Conservation (phyloP, 495 filamentous ascomycete genomes). For the Aspergillus hancockii region DNA sequence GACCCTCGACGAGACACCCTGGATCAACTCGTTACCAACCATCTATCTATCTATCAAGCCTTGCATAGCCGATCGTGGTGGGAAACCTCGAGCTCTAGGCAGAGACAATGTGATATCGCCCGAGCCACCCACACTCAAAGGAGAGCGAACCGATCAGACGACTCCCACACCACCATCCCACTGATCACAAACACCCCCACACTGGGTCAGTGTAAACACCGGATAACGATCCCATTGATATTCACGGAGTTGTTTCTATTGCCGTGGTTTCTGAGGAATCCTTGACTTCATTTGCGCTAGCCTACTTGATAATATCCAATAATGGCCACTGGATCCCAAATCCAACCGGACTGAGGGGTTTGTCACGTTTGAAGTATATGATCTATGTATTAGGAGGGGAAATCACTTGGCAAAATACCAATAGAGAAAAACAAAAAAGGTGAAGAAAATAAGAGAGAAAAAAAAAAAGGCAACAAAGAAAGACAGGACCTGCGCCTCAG, state of each 20-base stretch:
- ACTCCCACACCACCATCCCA: constrained; percentile 18
- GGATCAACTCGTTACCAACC: no score
- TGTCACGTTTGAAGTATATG: neutral
- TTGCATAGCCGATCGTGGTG: neutral
- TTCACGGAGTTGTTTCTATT: neutral
- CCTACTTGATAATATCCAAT: neutral
- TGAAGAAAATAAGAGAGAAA: neutral
- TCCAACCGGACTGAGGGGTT: neutral
- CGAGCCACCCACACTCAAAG: constrained; percentile 8
- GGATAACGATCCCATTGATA: neutral
- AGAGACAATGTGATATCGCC: constrained; percentile 7
- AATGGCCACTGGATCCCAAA: neutral
- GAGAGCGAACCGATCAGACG: constrained; percentile 18
- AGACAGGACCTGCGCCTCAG: neutral
- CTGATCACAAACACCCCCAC: constrained; percentile 9
- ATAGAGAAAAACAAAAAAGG: neutral
- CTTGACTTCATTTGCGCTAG: neutral
- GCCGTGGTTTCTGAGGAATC: neutral
- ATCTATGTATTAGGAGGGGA: neutral
- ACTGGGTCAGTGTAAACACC: neutral
- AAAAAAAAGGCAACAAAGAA: neutral
- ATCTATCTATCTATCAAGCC: neutral
- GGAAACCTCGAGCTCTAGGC: no score
- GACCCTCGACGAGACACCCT: neutral
- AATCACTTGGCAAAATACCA: neutral